Percentiles rank a stretch among this genome's conserved stretches.
phyloP scores from a whole-genome alignment of 768 basidiomycete genomes.

The Sarcodon aspratus region DNA sequence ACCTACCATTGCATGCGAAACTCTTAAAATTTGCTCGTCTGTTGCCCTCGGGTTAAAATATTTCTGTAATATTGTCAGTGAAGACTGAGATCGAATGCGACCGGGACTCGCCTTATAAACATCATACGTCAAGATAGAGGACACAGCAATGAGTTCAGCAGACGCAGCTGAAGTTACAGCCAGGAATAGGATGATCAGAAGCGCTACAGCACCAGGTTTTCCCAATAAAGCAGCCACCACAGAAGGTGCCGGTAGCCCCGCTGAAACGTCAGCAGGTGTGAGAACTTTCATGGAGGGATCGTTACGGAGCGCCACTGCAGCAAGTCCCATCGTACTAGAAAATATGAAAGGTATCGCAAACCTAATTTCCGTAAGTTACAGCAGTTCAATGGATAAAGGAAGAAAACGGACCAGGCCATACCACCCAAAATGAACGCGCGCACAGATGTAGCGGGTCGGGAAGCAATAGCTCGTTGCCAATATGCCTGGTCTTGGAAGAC shows the following conservation, averaged over 20 bases:
- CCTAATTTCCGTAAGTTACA: too few relatives aligned
- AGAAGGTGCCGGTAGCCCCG: conserved; percentile 24
- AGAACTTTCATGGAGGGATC: conserved; percentile 13
- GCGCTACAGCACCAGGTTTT: conserved; percentile 22
- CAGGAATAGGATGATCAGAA: conserved; percentile 25
- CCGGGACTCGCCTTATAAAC: conserved; percentile 3
- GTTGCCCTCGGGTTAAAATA: conserved; percentile 6
- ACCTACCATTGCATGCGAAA: conserved; percentile 15
- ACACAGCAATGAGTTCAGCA: conserved; percentile 25
- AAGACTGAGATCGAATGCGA: conserved; percentile 1
- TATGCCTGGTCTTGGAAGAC: conserved; percentile 12
- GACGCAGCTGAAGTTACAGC: conserved; percentile 24
- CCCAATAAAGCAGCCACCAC: conserved; percentile 24
- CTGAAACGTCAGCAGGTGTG: conserved; percentile 14
- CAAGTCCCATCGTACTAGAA: conserved; percentile 30
- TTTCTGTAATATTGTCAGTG: not conserved
- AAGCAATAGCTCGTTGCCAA: conserved; percentile 24
- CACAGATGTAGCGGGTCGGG: conserved; percentile 16
- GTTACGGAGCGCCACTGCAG: conserved; percentile 17
- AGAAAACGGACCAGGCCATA: conserved; percentile 14
- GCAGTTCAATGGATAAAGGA: too few relatives aligned
- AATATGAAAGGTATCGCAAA: conserved; percentile 32
- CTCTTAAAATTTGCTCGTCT: conserved; percentile 10
- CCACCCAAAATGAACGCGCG: conserved; percentile 24
- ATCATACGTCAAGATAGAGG: conserved; percentile 18